Base-by-base conservation (phyloP, 441 rosid genomes). In the Kokia cookei region DNA sequence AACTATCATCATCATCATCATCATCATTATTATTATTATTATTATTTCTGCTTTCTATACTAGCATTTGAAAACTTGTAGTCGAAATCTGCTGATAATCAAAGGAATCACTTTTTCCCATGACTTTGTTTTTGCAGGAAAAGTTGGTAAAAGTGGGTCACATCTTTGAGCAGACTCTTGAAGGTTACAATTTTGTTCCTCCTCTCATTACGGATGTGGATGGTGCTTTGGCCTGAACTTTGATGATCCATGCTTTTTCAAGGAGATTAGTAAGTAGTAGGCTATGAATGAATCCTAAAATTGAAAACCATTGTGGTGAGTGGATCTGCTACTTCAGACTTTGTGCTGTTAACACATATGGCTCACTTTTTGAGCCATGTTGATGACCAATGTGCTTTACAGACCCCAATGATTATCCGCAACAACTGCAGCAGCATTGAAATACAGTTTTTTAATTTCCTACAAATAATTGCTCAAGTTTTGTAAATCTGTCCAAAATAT, bases 91-190 rank as follows among this genome's bases (percentile, higher is more conserved):
- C 15, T 67, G 57, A 67, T 67, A 67, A 14, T 60, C 19, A 29
- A 15, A 60, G 42, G 7, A 22, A 14, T 60, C 10, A 14, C 7
- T 60, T 55, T 7, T 60, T 29, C 15, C 4, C 7, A 7, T 54
- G 7, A 12, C 43, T 1, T 13, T 62, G 1, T 72, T 15, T 15
- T 26, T 91, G 73, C 88, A 91, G 98, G 94, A 72, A 74, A 92
- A 84, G 76, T 65, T 94, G 88, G 82, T 91, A 54, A 89, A 80
- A 84, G 88, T 90, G 26, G 97, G 90, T 15, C 96, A 90, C 78
- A 77, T 93, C 65, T 92, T 90, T 87, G 94, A 94, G 90, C 97
- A 94, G 84, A 94, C 98, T 58, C 91, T 91, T 60, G 80, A 77
- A 79, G 89, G 83, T 63, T 80, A 72, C 82, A 83, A 77, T 65